Percentiles rank a stretch among this genome's conserved stretches.
phyloP scores from a whole-genome alignment of 768 basidiomycete species.

The Pleurotus tuoliensis region DNA sequence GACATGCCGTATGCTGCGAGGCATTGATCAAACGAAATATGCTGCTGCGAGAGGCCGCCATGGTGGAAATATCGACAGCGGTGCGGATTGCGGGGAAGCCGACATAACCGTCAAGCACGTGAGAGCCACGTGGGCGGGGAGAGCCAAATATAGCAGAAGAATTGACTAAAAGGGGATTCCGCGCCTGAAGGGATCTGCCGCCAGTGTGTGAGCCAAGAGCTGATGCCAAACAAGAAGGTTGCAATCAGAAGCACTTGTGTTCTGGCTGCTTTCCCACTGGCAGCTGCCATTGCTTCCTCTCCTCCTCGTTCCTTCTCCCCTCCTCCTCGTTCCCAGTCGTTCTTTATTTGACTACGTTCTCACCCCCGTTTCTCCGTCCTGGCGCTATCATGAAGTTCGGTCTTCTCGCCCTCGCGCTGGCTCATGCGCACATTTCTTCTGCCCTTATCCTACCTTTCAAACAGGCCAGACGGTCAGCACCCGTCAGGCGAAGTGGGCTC shows the following conservation, averaged over 20 bases:
- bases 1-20: constrained; percentile 70
- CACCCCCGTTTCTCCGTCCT: constrained; percentile 22
- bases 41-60: constrained; percentile 53
- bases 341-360: constrained; percentile 15
- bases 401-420: constrained; percentile 31
- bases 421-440: constrained; percentile 31
- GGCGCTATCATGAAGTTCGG: constrained; percentile 36
- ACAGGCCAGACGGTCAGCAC: constrained; percentile 32
- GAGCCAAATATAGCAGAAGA: not conserved
- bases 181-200: not conserved
- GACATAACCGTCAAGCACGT: not conserved
- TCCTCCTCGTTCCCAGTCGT: constrained; percentile 14
- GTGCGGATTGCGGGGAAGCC: constrained; percentile 11
- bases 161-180: not conserved
- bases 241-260: constrained; percentile 9
- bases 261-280: not conserved
- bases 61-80: constrained; percentile 16
- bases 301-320: constrained; percentile 11
- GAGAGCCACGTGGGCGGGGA: not conserved
- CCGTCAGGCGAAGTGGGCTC: constrained; percentile 27
- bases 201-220: constrained; percentile 9
- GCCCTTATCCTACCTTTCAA: constrained; percentile 47
- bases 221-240: constrained; percentile 16
- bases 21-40: constrained; percentile 76
- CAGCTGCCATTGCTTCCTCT: constrained; percentile 10